Base-by-base conservation (phyloP, 352 stramenopile genomes). In the Phytophthora ohioensis region DNA sequence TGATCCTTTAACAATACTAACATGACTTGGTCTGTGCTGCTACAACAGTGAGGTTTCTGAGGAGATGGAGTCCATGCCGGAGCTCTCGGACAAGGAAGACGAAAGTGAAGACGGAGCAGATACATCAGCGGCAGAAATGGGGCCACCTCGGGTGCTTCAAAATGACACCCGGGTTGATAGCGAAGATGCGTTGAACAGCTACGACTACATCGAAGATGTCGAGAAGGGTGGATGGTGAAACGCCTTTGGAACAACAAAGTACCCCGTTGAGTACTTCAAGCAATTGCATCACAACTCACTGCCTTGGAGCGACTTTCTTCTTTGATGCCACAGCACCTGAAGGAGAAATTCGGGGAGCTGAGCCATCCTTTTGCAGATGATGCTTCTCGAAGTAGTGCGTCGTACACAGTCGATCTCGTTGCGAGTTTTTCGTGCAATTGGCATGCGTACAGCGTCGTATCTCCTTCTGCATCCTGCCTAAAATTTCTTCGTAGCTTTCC, bases 381-480 rank as follows among this genome's bases (percentile, higher is more conserved):
- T 91, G 69, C 39, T 89, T 91, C 53, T 94, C 85, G 38, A 85
- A 91, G 58, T 92, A 94, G 57, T 96, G 88, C 38, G 90, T 83
- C 15, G 88, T 96, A 45, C 88, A 96, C 7, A 96, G 73, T 32
- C 88, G 83, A 74, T 96, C 88, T 43, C 88, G 82, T 64, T 96
- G 88, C 42, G 88, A 94, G 71, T 96, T 96, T 71, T 94, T 96
- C 36, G 85, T 91, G 52, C 88, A 96, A 13, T 77, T 90, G 7
- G 82, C 81, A 49, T 93, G 82, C 1, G 88, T 92, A 58, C 88
- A 96, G 9, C 79, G 83, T 13, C 87, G 82, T 21, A 96, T 84
- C 35, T 96, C 84, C 48, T 91, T 91, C 62, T 96, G 85, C 36
- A 96, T 74, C 13, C 76, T 69, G 45, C 64, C 64, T 30, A 96